A percentile compares a stretch with the other conserved stretches of the same genome.
Evolutionary conservation across 2,329 filamentous ascomycete genomes (phyloP).

Genomic region (Penicillium oxalicum): DNA sequence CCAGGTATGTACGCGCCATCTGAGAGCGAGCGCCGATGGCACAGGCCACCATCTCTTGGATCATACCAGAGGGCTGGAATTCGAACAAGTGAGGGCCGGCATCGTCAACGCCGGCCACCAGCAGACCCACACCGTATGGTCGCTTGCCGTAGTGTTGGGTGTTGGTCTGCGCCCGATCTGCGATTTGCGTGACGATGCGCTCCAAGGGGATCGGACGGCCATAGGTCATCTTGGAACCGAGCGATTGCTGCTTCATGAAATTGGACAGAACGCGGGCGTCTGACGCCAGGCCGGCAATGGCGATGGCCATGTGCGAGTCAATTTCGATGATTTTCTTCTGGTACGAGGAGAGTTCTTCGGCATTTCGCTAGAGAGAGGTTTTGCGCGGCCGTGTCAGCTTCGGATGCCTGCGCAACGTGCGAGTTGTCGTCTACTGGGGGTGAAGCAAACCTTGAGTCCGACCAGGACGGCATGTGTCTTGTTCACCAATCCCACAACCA

Average conservation of each 20-base stretch:
- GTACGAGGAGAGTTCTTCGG: slow-evolving; percentile 98
- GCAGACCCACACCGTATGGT: slow-evolving; percentile 88
- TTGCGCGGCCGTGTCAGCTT: slow-evolving; percentile 1
- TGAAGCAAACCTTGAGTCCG: slow-evolving; percentile 74
- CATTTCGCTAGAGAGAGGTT: slow-evolving; percentile 65
- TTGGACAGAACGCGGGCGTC: slow-evolving; percentile 98
- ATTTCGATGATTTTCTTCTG: slow-evolving; percentile 98
- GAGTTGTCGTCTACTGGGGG: background rate
- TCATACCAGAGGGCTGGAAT: slow-evolving; percentile 94
- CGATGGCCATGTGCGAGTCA: slow-evolving; percentile 91
- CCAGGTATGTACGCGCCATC: slow-evolving; percentile 95
- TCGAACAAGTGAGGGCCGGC: slow-evolving; percentile 94
- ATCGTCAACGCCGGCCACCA: slow-evolving; percentile 91
- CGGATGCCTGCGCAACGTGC: background rate
- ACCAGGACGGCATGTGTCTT: slow-evolving; percentile 96
- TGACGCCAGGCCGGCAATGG: slow-evolving; percentile 92
- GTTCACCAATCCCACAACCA: slow-evolving; percentile 93
- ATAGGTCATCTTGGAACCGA: slow-evolving; percentile 91
- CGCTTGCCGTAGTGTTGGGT: slow-evolving; percentile 96
- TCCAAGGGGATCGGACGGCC: slow-evolving; percentile 87
- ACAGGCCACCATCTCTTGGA: slow-evolving; percentile 93
- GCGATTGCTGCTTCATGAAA: slow-evolving; percentile 99
- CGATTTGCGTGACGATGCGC: slow-evolving; percentile 84
- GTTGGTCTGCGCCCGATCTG: slow-evolving; percentile 93
- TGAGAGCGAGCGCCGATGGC: slow-evolving; percentile 93